Conservation (phyloP, 129 eudicot species). For the Ambrosia artemisiifolia region DNA sequence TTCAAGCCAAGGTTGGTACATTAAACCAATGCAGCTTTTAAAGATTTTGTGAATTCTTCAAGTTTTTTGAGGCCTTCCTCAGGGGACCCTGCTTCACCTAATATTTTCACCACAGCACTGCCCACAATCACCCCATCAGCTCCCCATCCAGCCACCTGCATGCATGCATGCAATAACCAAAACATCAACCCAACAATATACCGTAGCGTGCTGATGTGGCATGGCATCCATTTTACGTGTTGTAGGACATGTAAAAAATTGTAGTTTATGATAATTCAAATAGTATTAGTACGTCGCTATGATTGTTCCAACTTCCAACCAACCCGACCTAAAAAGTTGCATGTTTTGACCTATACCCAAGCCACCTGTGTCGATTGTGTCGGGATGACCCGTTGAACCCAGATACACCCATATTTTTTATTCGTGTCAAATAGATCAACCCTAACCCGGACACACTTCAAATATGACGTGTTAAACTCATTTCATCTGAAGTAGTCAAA, state of each 20-base stretch:
- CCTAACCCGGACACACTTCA: too few relatives aligned
- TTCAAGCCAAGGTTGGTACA: neutral
- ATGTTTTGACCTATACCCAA: too few relatives aligned
- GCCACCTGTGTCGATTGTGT: too few relatives aligned
- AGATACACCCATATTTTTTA: too few relatives aligned
- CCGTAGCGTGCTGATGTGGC: neutral
- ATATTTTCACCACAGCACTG: slow-evolving; percentile 80
- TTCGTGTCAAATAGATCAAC: too few relatives aligned
- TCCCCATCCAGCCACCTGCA: slow-evolving; percentile 92
- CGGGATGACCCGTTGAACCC: too few relatives aligned
- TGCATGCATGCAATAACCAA: neutral
- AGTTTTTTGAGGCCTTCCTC: slow-evolving; percentile 78
- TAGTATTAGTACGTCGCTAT: neutral
- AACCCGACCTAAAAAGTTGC: too few relatives aligned
- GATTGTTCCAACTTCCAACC: too few relatives aligned
- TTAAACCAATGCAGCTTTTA: slow-evolving; percentile 64
- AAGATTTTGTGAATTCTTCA: slow-evolving; percentile 54
- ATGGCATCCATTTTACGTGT: neutral
- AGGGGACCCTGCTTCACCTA: slow-evolving; percentile 82
- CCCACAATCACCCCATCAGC: slow-evolving; percentile 99
- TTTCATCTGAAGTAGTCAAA: too few relatives aligned
- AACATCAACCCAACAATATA: neutral
- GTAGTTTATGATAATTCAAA: neutral
- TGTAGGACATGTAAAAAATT: neutral
- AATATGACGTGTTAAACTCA: too few relatives aligned